Conservation (phyloP, 75 land plant species). For the Pinus taeda region DNA sequence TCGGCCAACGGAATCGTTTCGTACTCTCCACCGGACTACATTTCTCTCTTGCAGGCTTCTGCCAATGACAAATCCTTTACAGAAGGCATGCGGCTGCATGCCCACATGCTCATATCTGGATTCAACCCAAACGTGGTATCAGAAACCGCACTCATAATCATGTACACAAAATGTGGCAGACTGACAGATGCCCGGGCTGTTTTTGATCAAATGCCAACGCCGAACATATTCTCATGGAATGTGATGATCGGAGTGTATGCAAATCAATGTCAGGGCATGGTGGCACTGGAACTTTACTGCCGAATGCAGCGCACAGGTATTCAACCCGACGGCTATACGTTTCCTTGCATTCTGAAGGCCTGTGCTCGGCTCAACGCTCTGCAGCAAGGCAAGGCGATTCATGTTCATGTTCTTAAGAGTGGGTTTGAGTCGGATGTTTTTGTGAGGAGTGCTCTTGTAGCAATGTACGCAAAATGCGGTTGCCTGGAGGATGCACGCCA, state of each 20-base stretch:
- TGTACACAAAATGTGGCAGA: slow-evolving; percentile 4
- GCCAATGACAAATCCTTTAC: too few relatives aligned
- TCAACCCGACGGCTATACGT: slow-evolving; percentile 19
- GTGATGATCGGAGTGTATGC: slow-evolving; percentile 15
- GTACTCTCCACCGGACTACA: too few relatives aligned
- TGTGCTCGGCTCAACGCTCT: slow-evolving; percentile 14
- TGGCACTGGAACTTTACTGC: slow-evolving; percentile 15
- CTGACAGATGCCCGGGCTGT: slow-evolving; percentile 1
- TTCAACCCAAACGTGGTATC: too few relatives aligned
- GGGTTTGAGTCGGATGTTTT: slow-evolving; percentile 20
- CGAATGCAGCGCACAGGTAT: not conserved
- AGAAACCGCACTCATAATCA: too few relatives aligned
- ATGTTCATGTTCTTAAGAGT: slow-evolving; percentile 6
- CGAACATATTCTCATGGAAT: slow-evolving; percentile 1
- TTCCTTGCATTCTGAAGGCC: slow-evolving; percentile 35
- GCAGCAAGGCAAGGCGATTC: slow-evolving; percentile 15
- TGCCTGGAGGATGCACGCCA: slow-evolving; percentile 9
- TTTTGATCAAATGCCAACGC: not conserved
- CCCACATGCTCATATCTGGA: too few relatives aligned
- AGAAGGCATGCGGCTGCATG: too few relatives aligned
- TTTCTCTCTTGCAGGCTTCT: too few relatives aligned
- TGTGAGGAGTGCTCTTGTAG: slow-evolving; percentile 16
- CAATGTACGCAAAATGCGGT: not conserved
- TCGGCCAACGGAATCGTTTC: too few relatives aligned
- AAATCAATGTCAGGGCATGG: slow-evolving; percentile 1